Evolutionary conservation across 2,329 filamentous ascomycete genomes (phyloP).

Genomic region (Metarhizium brunneum): DNA sequence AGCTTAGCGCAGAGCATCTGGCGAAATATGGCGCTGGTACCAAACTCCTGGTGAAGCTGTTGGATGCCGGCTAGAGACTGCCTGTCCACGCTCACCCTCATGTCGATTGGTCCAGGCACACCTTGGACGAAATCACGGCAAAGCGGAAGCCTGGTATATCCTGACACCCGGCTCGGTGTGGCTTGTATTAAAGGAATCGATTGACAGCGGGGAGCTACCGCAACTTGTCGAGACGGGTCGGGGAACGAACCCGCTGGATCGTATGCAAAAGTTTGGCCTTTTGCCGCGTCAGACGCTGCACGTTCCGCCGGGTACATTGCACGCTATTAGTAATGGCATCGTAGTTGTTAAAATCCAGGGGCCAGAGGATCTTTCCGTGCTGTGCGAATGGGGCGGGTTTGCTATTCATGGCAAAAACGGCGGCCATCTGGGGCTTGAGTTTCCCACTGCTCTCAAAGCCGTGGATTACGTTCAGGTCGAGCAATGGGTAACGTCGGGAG

Average conservation of each 20-base stretch:
- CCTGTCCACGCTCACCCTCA: no score
- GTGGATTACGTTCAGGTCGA: no score
- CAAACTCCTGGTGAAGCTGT: no score
- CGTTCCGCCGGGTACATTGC: constrained; percentile 11
- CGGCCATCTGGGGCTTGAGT: constrained; percentile 11
- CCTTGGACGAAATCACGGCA: no score
- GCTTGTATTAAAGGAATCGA: constrained; percentile 5
- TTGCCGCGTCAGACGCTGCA: constrained; percentile 12
- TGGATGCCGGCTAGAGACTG: no score
- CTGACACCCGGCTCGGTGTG: no score
- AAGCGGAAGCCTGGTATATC: no score
- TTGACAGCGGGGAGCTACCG: constrained; percentile 6
- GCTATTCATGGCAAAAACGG: constrained; percentile 8
- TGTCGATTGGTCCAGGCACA: no score
- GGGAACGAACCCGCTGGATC: constrained; percentile 5
- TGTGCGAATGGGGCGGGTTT: constrained; percentile 11
- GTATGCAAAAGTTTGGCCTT: constrained; percentile 11
- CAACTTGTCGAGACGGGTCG: constrained; percentile 6
- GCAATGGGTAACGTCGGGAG: no score
- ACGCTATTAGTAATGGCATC: constrained; percentile 13
- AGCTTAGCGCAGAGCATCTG: no score
- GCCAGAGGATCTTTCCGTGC: constrained; percentile 11
- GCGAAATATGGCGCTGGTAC: no score
- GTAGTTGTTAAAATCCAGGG: constrained; percentile 12
- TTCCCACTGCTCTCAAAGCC: constrained; percentile 8